phyloP scores from a whole-genome alignment of 257 asterid species.

The Fraxinus pennsylvanica region DNA sequence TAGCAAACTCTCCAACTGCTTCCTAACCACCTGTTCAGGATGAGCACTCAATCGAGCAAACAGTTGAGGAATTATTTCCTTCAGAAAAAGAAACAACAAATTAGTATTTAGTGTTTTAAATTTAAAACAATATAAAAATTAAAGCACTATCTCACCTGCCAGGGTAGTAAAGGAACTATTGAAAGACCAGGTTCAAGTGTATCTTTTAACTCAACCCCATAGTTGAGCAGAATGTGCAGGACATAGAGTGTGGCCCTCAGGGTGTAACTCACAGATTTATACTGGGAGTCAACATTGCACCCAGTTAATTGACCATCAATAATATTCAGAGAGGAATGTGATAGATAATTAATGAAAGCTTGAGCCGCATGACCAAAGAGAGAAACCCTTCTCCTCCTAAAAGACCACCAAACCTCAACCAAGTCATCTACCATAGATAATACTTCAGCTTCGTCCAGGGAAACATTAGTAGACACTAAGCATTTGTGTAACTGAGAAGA shows the following conservation, averaged over 20 bases:
- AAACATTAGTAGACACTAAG: constrained; percentile 44
- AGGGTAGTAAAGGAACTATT: constrained; percentile 85
- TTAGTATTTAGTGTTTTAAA: constrained; percentile 36
- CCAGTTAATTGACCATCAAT: constrained; percentile 65
- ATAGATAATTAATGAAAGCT: constrained; percentile 81
- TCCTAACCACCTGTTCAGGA: constrained; percentile 83
- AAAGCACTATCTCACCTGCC: constrained; percentile 72
- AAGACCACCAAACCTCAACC: constrained; percentile 79
- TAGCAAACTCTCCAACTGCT: constrained; percentile 77
- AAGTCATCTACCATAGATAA: constrained; percentile 53
- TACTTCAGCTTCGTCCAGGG: constrained; percentile 48
- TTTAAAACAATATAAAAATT: constrained; percentile 23
- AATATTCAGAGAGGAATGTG: constrained; percentile 65
- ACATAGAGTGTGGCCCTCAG: constrained; percentile 83
- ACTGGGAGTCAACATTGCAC: constrained; percentile 49
- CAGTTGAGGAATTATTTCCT: constrained; percentile 94
- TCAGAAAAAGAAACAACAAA: constrained; percentile 36
- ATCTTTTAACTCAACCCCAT: constrained; percentile 83
- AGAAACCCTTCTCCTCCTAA: constrained; percentile 80
- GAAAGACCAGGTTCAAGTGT: constrained; percentile 80
- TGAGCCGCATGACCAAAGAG: constrained; percentile 94
- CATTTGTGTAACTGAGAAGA: constrained; percentile 70
- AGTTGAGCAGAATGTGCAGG: constrained; percentile 81
- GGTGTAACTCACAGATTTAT: constrained; percentile 64
- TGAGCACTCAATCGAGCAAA: constrained; percentile 95